phyloP scores from a whole-genome alignment of 495 filamentous ascomycete genomes.

The Penicillium argentinense region DNA sequence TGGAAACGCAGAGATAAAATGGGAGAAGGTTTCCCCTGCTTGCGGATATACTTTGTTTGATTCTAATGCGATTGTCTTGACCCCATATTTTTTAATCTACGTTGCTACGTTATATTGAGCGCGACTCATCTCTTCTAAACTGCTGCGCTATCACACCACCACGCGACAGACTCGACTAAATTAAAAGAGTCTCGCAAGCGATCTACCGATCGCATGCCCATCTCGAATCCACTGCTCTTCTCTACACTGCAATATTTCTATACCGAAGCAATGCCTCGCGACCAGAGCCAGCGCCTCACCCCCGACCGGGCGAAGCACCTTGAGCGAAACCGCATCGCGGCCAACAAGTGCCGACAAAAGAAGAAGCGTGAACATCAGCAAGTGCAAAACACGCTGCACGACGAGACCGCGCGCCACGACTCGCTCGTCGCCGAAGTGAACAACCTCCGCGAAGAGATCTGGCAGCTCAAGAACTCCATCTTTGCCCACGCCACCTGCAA shows the following conservation, averaged over 20 bases:
- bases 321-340: constrained; percentile 27
- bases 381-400: constrained; percentile 14
- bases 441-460: constrained; percentile 20
- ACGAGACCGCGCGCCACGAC: constrained; percentile 22
- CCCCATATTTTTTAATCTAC: too few species aligned
- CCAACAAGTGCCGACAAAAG: constrained; percentile 27
- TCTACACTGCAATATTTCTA: not conserved
- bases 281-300: not conserved
- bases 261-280: not conserved
- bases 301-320: constrained; percentile 22
- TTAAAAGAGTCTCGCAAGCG: too few species aligned
- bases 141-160: too few species aligned
- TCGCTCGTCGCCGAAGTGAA: constrained; percentile 15
- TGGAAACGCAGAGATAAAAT: too few species aligned
- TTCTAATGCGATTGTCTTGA: too few species aligned
- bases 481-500: constrained; percentile 25
- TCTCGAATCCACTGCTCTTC: not conserved
- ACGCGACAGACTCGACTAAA: too few species aligned
- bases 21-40: too few species aligned
- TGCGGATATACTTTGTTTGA: too few species aligned
- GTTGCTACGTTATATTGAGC: too few species aligned
- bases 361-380: constrained; percentile 22
- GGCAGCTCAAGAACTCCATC: constrained; percentile 24
- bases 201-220: too few species aligned
- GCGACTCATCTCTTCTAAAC: too few species aligned